phyloP scores from a whole-genome alignment of 1,284 basidiomycete species.

The Rhodotorula mucilaginosa region DNA sequence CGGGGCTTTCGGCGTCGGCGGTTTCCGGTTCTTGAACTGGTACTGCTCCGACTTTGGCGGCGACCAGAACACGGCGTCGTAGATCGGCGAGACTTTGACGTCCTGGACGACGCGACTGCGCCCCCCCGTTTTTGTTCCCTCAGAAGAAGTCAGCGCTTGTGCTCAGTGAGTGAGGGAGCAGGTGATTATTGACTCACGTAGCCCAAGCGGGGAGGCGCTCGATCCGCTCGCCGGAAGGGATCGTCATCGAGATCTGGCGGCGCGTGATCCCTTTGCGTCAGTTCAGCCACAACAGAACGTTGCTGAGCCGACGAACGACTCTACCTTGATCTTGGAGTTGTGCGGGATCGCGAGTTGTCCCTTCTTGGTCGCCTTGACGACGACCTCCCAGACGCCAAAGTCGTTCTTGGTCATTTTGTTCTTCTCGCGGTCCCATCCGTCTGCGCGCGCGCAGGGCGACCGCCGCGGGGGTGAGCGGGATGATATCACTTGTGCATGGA shows the following conservation, averaged over 20 bases:
- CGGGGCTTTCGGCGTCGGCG: slow-evolving; percentile 65
- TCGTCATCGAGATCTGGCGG: slow-evolving; percentile 75
- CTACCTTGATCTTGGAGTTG: slow-evolving; percentile 68
- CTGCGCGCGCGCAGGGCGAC: slow-evolving; percentile 51
- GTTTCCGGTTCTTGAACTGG: slow-evolving; percentile 74
- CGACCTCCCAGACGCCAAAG: slow-evolving; percentile 93
- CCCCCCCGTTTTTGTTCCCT: not conserved
- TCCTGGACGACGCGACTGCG: slow-evolving; percentile 85
- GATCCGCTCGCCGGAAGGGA: slow-evolving; percentile 65
- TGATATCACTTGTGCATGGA: not conserved
- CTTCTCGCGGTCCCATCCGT: slow-evolving; percentile 78
- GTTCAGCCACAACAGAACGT: not conserved
- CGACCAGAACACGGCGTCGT: slow-evolving; percentile 99
- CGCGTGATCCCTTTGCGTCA: not conserved
- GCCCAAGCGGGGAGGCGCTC: slow-evolving; percentile 94
- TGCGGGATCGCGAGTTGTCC: slow-evolving; percentile 84
- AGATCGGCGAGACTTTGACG: slow-evolving; percentile 79
- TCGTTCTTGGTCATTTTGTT: slow-evolving; percentile 80
- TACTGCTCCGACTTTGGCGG: slow-evolving; percentile 71
- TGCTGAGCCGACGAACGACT: too few relatives aligned
- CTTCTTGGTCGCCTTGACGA: slow-evolving; percentile 63
- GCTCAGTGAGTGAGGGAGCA: not conserved
- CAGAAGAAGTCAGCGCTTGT: not conserved
- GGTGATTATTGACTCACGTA: slow-evolving; percentile 47
- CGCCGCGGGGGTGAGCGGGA: not conserved